Evolutionary conservation across 371 early-diverging fungal species (phyloP).

Genomic region (Apophysomyces sp.): DNA sequence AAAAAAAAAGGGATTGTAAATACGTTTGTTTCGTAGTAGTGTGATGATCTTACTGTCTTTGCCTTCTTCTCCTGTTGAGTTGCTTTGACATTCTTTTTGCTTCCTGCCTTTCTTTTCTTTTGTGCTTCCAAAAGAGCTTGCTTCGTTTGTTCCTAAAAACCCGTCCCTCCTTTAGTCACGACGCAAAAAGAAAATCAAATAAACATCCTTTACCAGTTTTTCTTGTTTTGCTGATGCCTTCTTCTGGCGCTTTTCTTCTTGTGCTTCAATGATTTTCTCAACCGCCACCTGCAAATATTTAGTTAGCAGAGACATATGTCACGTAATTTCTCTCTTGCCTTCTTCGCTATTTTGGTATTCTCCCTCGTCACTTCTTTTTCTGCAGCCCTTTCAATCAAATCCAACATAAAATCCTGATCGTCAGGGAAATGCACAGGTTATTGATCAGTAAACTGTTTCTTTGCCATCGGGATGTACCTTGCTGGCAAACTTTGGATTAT

Average conservation of each 20-base stretch:
- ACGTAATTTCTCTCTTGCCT: neutral
- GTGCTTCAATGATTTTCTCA: conserved; percentile 6
- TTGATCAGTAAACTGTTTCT: too few relatives aligned
- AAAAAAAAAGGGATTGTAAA: too few relatives aligned
- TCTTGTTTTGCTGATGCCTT: neutral
- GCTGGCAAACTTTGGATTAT: conserved; percentile 19
- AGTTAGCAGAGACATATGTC: neutral
- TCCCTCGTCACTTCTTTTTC: conserved; percentile 6
- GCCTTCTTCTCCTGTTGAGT: too few relatives aligned
- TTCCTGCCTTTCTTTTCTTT: neutral
- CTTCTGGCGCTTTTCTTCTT: neutral
- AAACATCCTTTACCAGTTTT: neutral
- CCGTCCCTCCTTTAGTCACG: neutral
- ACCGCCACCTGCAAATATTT: conserved; percentile 3
- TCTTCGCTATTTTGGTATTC: conserved; percentile 1
- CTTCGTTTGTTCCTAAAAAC: neutral
- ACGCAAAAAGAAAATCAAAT: too few relatives aligned
- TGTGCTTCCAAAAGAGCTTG: neutral
- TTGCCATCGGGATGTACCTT: conserved; percentile 8
- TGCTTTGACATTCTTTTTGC: neutral
- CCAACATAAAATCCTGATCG: conserved; percentile 15
- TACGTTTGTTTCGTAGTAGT: too few relatives aligned
- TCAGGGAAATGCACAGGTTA: too few relatives aligned
- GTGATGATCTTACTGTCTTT: too few relatives aligned
- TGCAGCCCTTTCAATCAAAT: conserved; percentile 8